Conservation (phyloP, 1,284 basidiomycete genomes). For the Ganoderma multipileum region DNA sequence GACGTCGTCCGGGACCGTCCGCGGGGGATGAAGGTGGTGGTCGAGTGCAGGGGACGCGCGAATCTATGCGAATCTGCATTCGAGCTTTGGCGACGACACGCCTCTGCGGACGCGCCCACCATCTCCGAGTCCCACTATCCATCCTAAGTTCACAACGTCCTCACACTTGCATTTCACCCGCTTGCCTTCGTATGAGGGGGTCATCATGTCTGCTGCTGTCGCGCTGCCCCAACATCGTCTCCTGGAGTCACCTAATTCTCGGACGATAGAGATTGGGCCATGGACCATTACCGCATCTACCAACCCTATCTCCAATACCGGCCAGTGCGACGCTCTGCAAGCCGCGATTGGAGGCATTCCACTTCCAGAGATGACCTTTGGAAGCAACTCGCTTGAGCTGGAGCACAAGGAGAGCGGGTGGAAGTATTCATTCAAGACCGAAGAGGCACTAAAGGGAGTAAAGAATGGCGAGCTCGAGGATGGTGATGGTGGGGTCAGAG, state of each 20-base stretch:
- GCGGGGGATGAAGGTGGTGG: not conserved
- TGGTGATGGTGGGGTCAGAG: slow-evolving; percentile 91
- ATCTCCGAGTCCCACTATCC: slow-evolving; percentile 1
- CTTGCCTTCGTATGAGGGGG: slow-evolving; percentile 31
- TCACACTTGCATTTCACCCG: slow-evolving; percentile 7
- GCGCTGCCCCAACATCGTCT: slow-evolving; percentile 68
- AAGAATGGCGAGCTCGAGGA: slow-evolving; percentile 78
- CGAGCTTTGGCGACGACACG: slow-evolving; percentile 33
- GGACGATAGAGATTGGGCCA: slow-evolving; percentile 66
- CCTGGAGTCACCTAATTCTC: slow-evolving; percentile 67
- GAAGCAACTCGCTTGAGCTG: slow-evolving; percentile 81
- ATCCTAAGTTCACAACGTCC: slow-evolving; percentile 19
- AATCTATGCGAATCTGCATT: slow-evolving; percentile 14
- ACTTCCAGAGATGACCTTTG: slow-evolving; percentile 97
- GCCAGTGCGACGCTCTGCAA: slow-evolving; percentile 75
- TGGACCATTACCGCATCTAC: slow-evolving; percentile 74
- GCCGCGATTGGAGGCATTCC: slow-evolving; percentile 70
- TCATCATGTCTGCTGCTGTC: slow-evolving; percentile 48
- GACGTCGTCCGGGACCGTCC: not conserved
- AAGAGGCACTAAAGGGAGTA: slow-evolving; percentile 77
- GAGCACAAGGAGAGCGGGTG: slow-evolving; percentile 68
- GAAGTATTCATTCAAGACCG: slow-evolving; percentile 72
- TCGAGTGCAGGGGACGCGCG: slow-evolving; percentile 10
- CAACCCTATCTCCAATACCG: slow-evolving; percentile 79
- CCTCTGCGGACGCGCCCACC: slow-evolving; percentile 23